Conservation (phyloP, 2,329 filamentous ascomycete species). For the Aspergillus spinulosporus region DNA sequence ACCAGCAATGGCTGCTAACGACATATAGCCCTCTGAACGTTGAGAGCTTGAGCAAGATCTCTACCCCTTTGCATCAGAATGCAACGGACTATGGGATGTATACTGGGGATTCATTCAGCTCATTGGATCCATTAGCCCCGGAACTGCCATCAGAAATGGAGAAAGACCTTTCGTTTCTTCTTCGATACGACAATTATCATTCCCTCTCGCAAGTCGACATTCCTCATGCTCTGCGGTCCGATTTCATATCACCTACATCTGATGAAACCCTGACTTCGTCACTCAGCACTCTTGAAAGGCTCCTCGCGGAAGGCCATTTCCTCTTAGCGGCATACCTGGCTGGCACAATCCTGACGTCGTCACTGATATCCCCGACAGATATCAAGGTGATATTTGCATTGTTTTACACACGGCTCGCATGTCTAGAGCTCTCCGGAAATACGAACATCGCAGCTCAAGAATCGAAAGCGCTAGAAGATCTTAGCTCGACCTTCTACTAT, state of each 20-base stretch:
- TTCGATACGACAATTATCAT: slow-evolving; percentile 80
- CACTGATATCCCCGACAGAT: slow-evolving; percentile 51
- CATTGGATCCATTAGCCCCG: slow-evolving; percentile 38
- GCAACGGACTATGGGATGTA: slow-evolving; percentile 21
- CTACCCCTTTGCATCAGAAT: slow-evolving; percentile 19
- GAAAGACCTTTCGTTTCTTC: slow-evolving; percentile 78
- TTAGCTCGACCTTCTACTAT: slow-evolving; percentile 58
- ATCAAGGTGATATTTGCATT: slow-evolving; percentile 69
- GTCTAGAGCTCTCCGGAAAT: slow-evolving; percentile 75
- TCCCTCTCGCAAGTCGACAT: slow-evolving; percentile 66
- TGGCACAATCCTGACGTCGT: slow-evolving; percentile 45
- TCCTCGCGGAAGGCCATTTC: slow-evolving; percentile 75
- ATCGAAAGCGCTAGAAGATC: slow-evolving; percentile 62
- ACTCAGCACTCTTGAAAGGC: slow-evolving; percentile 55
- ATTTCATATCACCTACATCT: slow-evolving; percentile 62
- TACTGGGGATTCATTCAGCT: slow-evolving; percentile 32
- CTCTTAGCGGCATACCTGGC: slow-evolving; percentile 66
- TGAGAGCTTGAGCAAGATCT: slow-evolving; percentile 21
- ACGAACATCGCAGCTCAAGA: slow-evolving; percentile 67
- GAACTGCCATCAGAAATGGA: slow-evolving; percentile 43
- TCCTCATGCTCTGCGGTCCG: slow-evolving; percentile 67
- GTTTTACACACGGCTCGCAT: slow-evolving; percentile 78
- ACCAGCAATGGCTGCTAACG: slow-evolving; percentile 18
- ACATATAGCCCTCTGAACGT: slow-evolving; percentile 30
- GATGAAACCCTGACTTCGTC: slow-evolving; percentile 54